A percentile compares a stretch with the other conserved stretches of the same genome.
These are phyloP conservation scores for Cryptococcus sp. DNA, from an alignment of 1,284 basidiomycete genomes.

Conservation along the genomic window DNA sequence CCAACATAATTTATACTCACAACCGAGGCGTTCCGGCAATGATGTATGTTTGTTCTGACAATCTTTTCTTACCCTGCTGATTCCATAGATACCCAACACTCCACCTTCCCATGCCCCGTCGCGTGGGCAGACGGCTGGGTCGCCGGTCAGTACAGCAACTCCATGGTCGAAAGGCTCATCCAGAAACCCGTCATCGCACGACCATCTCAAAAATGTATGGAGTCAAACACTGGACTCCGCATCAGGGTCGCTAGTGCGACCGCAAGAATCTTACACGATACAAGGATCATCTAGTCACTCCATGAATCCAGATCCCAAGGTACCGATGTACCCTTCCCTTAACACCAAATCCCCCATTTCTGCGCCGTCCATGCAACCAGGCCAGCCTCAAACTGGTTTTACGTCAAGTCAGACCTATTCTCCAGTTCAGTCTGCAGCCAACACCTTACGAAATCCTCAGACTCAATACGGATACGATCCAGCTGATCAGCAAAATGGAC, in stretches of 20 bases:
- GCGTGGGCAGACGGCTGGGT: constrained; percentile 17
- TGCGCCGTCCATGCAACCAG: constrained; percentile 2
- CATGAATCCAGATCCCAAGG: constrained; percentile 10
- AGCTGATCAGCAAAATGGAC: too few relatives aligned
- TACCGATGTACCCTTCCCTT: constrained; percentile 39
- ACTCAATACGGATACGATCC: too few relatives aligned
- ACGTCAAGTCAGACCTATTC: too few relatives aligned
- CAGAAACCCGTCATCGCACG: constrained; percentile 25
- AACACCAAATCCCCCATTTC: constrained; percentile 26
- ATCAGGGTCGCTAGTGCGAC: constrained; percentile 4
- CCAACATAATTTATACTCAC: too few relatives aligned
- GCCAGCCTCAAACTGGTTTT: too few relatives aligned
- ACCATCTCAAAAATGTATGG: constrained; percentile 40
- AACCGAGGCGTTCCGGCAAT: too few relatives aligned
- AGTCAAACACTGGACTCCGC: constrained; percentile 12
- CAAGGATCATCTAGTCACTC: constrained; percentile 1
- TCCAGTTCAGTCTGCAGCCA: too few relatives aligned
- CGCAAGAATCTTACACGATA: neutral
- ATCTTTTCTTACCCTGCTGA: too few relatives aligned
- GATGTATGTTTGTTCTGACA: too few relatives aligned
- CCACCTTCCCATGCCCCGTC: constrained; percentile 17
- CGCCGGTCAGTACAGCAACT: constrained; percentile 11
- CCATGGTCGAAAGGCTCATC: constrained; percentile 31
- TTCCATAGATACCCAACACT: constrained; percentile 25
- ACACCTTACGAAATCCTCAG: too few relatives aligned